Conservation (phyloP, 495 filamentous ascomycete species). For the Sabuloglossum arenarium region DNA sequence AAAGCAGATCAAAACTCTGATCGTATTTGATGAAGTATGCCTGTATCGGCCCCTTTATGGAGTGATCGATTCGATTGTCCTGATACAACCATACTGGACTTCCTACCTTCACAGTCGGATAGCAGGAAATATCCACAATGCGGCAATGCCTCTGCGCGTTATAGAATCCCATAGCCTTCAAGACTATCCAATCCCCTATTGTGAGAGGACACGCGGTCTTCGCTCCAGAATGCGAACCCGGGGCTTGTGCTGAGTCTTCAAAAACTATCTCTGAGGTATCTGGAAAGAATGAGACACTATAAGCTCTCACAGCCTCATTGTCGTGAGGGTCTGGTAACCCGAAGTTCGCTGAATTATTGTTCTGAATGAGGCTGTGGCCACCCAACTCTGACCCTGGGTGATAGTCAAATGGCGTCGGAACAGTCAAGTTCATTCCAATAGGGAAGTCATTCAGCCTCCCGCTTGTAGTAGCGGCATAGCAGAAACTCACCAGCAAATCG, state of each 20-base stretch:
- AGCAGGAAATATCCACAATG: neutral
- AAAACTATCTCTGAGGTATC: no score
- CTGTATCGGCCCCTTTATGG: neutral
- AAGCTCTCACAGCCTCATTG: no score
- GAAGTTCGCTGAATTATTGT: no score
- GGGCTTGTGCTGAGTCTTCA: neutral
- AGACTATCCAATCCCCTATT: constrained; percentile 38
- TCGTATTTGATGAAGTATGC: constrained; percentile 19
- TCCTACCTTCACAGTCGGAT: neutral
- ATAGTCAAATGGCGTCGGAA: constrained; percentile 24
- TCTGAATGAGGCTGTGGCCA: no score
- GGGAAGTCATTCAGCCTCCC: constrained; percentile 38
- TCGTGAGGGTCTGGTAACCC: no score
- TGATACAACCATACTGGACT: neutral
- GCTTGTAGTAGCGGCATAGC: constrained; percentile 37
- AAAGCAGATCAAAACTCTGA: constrained; percentile 33
- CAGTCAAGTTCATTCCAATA: constrained; percentile 40
- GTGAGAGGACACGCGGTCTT: constrained; percentile 18
- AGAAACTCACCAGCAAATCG: constrained; percentile 69
- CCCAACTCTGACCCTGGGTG: no score
- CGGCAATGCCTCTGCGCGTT: neutral
- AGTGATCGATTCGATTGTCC: neutral
- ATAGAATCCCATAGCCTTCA: constrained; percentile 5
- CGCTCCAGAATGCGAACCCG: neutral
- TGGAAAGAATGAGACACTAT: no score